phyloP scores from a whole-genome alignment of 768 basidiomycete genomes.

The Cystobasidium onofrii region DNA sequence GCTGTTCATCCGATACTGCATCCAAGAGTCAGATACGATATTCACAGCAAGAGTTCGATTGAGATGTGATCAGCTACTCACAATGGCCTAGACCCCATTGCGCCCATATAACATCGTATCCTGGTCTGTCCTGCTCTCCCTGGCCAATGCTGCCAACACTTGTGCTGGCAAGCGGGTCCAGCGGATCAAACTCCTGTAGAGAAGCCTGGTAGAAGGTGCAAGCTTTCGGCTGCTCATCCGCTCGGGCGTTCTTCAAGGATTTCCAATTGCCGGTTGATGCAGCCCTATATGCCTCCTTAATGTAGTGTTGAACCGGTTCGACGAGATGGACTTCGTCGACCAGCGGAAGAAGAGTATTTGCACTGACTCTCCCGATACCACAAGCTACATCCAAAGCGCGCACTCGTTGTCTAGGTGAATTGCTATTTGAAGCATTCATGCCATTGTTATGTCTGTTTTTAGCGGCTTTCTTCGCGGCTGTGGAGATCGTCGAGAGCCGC shows the following conservation, averaged over 20 bases:
- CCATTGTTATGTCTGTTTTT: background rate
- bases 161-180: slow-evolving; percentile 46
- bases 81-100: slow-evolving; percentile 81
- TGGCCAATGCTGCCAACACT: slow-evolving; percentile 41
- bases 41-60: too few relatives aligned
- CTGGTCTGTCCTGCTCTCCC: slow-evolving; percentile 46
- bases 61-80: background rate
- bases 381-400: slow-evolving; percentile 86
- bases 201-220: slow-evolving; percentile 72
- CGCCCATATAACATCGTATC: slow-evolving; percentile 88
- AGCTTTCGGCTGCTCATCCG: slow-evolving; percentile 51
- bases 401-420: slow-evolving; percentile 48
- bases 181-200: slow-evolving; percentile 72
- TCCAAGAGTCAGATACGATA: too few relatives aligned
- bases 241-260: slow-evolving; percentile 27
- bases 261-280: slow-evolving; percentile 41
- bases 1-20: slow-evolving; percentile 63
- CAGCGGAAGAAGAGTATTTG: slow-evolving; percentile 78
- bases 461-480: slow-evolving; percentile 10
- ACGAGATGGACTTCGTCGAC: slow-evolving; percentile 77
- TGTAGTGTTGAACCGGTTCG: slow-evolving; percentile 74
- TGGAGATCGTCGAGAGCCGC: slow-evolving; percentile 60
- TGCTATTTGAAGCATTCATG: slow-evolving; percentile 21
- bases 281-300: slow-evolving; percentile 55
- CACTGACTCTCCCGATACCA: slow-evolving; percentile 85